These are phyloP conservation scores for Candida pseudoglaebosa DNA, from an alignment of 805 yeast genomes.

Conservation along the genomic window DNA sequence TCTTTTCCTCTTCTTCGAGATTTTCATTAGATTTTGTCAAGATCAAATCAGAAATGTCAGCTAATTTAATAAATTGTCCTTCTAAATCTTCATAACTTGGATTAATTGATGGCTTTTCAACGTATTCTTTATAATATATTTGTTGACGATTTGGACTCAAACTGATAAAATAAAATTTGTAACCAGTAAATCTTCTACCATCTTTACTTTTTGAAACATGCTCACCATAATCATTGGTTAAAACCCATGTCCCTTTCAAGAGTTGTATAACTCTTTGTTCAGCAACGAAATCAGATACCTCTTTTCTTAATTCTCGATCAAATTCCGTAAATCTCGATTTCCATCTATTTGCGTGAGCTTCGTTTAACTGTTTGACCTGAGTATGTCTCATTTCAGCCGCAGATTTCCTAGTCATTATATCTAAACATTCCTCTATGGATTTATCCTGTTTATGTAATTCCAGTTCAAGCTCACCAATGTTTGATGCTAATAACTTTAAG, in stretches of 20 bases:
- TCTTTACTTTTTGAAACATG: constrained; percentile 13
- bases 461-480: constrained; percentile 25
- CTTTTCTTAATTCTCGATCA: constrained; percentile 45
- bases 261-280: constrained; percentile 72
- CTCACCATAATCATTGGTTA: constrained; percentile 51
- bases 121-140: constrained; percentile 58
- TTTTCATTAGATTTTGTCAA: constrained; percentile 43
- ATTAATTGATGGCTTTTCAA: constrained; percentile 37
- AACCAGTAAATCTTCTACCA: constrained; percentile 3
- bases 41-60: constrained; percentile 48
- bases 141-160: constrained; percentile 65
- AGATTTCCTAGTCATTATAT: constrained; percentile 34
- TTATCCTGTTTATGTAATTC: constrained; percentile 16
- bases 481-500: constrained; percentile 38
- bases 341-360: constrained; percentile 41
- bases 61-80: constrained; percentile 43
- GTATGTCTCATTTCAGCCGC: constrained; percentile 49
- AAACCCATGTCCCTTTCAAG: constrained; percentile 80
- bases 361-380: constrained; percentile 47
- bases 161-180: constrained; percentile 50
- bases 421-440: constrained; percentile 43
- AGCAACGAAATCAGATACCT: constrained; percentile 66
- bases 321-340: constrained; percentile 43
- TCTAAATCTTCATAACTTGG: constrained; percentile 62
- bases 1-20: constrained; percentile 37